A percentile compares a stretch with the other conserved stretches of the same genome.
These are phyloP conservation scores for Urochloa ruziziensis DNA, from an alignment of 176 grass and related monocot species.

Conservation along the genomic window DNA sequence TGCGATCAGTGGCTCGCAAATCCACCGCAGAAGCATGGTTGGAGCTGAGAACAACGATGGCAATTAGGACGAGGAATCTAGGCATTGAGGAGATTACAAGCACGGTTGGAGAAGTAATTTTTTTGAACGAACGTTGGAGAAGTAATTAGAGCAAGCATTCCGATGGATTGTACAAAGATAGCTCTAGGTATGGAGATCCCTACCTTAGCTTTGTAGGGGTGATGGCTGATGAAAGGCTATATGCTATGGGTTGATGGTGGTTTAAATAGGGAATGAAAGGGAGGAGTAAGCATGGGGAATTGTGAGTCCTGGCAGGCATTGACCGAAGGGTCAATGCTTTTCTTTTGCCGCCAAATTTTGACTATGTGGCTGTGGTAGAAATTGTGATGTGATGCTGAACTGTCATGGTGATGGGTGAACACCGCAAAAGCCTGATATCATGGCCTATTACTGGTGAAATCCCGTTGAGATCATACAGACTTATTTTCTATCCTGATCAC, in stretches of 20 bases:
- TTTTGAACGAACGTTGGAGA: no score
- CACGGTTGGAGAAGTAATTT: background rate
- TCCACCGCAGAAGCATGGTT: background rate
- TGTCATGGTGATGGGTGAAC: background rate
- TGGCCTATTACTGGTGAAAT: background rate
- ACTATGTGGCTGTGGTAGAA: background rate
- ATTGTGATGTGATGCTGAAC: background rate
- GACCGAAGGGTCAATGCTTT: background rate
- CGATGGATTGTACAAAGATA: background rate
- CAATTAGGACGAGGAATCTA: background rate
- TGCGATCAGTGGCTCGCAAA: background rate
- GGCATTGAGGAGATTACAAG: background rate
- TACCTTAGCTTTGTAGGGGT: background rate
- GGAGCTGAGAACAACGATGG: background rate
- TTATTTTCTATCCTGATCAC: slow-evolving; percentile 1
- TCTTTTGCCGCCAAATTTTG: background rate
- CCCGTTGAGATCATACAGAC: background rate
- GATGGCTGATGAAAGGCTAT: background rate
- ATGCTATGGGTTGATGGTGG: background rate
- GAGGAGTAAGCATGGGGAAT: no score
- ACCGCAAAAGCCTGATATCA: background rate
- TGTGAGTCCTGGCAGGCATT: background rate
- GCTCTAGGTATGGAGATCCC: background rate
- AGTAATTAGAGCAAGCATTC: no score
- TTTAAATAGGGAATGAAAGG: background rate